These are phyloP conservation scores for Bacterosira constricta DNA, from an alignment of 108 stramenopile species.

Conservation along the genomic window DNA sequence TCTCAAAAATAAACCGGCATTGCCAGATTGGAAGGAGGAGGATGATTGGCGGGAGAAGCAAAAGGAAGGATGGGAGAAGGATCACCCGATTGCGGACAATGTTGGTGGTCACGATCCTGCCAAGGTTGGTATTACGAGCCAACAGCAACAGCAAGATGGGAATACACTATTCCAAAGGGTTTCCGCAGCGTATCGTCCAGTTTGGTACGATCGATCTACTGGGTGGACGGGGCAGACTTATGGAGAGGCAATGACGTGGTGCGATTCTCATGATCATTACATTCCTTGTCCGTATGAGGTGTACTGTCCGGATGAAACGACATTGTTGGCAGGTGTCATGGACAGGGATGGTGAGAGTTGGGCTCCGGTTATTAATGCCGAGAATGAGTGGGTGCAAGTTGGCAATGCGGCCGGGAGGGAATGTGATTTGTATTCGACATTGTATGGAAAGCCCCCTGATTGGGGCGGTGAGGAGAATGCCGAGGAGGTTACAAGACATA, in stretches of 20 bases:
- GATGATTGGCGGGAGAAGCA: slow-evolving; percentile 27
- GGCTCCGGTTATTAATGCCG: slow-evolving; percentile 33
- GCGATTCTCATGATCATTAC: slow-evolving; percentile 11
- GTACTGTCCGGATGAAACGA: slow-evolving; percentile 25
- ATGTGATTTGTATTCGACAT: slow-evolving; percentile 35
- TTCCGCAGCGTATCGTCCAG: slow-evolving; percentile 30
- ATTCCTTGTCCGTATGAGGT: slow-evolving; percentile 37
- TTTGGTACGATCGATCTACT: slow-evolving; percentile 35
- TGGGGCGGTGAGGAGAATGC: slow-evolving; percentile 22
- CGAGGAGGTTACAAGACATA: slow-evolving; percentile 38
- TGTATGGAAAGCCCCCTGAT: slow-evolving; percentile 13
- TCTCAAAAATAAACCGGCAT: slow-evolving; percentile 12
- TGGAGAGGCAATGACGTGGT: slow-evolving; percentile 18
- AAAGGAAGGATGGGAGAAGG: slow-evolving; percentile 39
- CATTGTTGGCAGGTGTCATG: slow-evolving; percentile 18
- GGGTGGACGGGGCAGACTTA: slow-evolving; percentile 35
- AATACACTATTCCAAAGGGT: slow-evolving; percentile 26
- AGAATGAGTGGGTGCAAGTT: slow-evolving; percentile 50
- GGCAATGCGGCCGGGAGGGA: slow-evolving; percentile 11
- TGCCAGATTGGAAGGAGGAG: slow-evolving; percentile 41
- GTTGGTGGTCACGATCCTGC: neutral
- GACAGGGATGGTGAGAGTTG: slow-evolving; percentile 41
- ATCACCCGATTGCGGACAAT: slow-evolving; percentile 1
- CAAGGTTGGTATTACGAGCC: neutral
- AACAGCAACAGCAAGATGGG: neutral